Percentiles rank a stretch among this genome's conserved stretches.
Conservation (phyloP, 148 eudicot genomes). For the Chenopodium suecicum region DNA sequence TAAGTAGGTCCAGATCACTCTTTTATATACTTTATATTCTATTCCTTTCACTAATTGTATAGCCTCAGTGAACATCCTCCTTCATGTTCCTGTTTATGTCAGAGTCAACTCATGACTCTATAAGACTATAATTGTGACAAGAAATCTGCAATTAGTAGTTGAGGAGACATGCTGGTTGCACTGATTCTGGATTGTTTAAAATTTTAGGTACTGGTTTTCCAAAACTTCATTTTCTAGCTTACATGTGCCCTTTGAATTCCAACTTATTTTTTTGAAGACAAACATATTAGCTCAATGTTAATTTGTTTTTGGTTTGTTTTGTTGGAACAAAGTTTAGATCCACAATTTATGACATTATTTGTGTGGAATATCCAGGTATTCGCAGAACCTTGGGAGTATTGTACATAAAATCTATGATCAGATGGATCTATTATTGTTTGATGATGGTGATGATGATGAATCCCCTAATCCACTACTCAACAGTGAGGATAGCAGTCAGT, state of each 20-base stretch:
- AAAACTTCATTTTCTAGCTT: neutral
- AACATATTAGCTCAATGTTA: neutral
- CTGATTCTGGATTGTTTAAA: neutral
- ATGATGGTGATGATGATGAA: conserved; percentile 77
- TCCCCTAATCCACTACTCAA: conserved; percentile 55
- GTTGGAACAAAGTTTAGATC: neutral
- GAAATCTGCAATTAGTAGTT: neutral
- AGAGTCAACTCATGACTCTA: neutral
- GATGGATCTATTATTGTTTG: conserved; percentile 81
- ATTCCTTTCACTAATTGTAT: neutral
- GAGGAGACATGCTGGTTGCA: neutral
- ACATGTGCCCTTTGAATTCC: neutral
- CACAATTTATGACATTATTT: conserved; percentile 7
- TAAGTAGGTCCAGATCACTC: neutral
- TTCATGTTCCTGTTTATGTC: neutral
- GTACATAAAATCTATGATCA: conserved; percentile 52
- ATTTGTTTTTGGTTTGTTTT: neutral
- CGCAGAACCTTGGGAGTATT: conserved; percentile 52
- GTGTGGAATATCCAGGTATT: conserved; percentile 54
- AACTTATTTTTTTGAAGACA: neutral
- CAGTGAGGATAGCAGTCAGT: conserved; percentile 92
- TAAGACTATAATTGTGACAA: neutral
- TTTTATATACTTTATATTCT: neutral
- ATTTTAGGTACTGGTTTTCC: neutral
- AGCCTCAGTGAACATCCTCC: neutral